phyloP scores from a whole-genome alignment of 2,329 filamentous ascomycete genomes.

The Alternaria sp. region DNA sequence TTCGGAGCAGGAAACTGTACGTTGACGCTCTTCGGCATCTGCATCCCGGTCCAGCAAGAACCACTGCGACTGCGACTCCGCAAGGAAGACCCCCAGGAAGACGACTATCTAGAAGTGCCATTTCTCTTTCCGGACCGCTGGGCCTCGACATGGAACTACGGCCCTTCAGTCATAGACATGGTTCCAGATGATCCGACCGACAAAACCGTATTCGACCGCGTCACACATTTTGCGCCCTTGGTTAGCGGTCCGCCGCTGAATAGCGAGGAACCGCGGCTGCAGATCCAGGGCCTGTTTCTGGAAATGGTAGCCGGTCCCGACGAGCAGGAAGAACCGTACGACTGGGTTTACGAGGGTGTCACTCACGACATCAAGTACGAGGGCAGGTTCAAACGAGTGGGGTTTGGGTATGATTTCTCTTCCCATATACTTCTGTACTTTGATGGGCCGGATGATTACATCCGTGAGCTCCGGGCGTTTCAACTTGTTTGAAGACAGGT shows the following conservation, averaged over 20 bases:
- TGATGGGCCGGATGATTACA: neutral
- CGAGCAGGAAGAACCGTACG: neutral
- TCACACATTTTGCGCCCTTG: conserved; percentile 1
- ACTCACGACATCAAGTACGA: neutral
- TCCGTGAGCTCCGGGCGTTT: neutral
- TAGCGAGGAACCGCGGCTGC: neutral
- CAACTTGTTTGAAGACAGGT: neutral
- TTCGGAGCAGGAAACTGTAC: conserved; percentile 3
- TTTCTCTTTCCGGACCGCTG: neutral
- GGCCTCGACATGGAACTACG: neutral
- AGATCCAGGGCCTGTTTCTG: neutral
- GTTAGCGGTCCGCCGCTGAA: neutral
- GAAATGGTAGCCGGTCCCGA: neutral
- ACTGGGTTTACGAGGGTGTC: neutral
- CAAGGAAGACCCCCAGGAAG: neutral
- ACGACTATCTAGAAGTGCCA: neutral
- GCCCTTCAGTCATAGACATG: neutral
- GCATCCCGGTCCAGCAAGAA: neutral
- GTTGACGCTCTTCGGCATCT: neutral
- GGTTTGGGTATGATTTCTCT: neutral
- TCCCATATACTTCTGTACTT: neutral
- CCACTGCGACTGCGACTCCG: neutral
- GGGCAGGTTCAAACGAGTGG: neutral
- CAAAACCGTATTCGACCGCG: neutral
- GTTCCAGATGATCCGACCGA: neutral